Evolutionary conservation across 331 rosid species (phyloP).

Genomic region (Stylosanthes scabra): DNA sequence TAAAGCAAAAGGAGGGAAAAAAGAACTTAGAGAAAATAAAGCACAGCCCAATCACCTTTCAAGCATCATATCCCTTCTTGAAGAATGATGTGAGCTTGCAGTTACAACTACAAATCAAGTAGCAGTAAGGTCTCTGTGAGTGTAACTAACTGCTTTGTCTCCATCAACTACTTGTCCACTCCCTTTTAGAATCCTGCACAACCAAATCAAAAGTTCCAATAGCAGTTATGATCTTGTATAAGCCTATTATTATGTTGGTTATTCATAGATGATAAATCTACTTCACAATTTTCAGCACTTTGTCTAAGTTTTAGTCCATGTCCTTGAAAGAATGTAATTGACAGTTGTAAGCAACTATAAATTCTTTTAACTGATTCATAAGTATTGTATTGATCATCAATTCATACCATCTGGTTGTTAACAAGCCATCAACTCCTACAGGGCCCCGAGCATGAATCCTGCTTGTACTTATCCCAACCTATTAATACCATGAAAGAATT

Average conservation of each 20-base stretch:
- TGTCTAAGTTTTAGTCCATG: background rate
- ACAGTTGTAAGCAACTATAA: constrained; percentile 14
- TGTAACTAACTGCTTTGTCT: constrained; percentile 70
- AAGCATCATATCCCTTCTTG: constrained; percentile 22
- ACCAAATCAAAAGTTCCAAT: constrained; percentile 19
- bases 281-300: background rate
- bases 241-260: constrained; percentile 1
- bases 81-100: constrained; percentile 18
- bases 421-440: constrained; percentile 96
- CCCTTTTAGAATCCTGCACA: constrained; percentile 91
- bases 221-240: constrained; percentile 17
- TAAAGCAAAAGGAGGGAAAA: constrained; percentile 3
- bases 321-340: constrained; percentile 12
- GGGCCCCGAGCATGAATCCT: constrained; percentile 99
- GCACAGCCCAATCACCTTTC: constrained; percentile 19
- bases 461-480: constrained; percentile 99
- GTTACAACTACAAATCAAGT: constrained; percentile 45
- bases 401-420: constrained; percentile 96
- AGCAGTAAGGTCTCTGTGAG: constrained; percentile 69
- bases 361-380: background rate
- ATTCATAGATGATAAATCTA: background rate
- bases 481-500: constrained; percentile 22
- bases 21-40: constrained; percentile 3
- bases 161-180: constrained; percentile 91
- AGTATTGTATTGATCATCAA: constrained; percentile 24